phyloP scores from a whole-genome alignment of 2,329 filamentous ascomycete genomes.

The Paramyrothecium sp. region DNA sequence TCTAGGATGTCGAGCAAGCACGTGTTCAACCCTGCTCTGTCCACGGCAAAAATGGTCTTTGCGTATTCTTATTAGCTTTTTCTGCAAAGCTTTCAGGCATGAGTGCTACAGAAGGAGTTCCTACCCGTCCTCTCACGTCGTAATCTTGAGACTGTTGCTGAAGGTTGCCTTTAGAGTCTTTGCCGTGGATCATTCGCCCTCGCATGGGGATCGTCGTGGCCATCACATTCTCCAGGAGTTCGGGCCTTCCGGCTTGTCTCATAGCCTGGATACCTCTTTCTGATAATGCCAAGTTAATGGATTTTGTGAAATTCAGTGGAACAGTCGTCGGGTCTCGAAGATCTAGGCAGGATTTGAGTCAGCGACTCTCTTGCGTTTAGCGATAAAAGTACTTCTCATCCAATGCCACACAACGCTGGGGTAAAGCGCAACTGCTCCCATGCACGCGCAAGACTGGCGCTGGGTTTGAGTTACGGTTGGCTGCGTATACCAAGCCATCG shows the following conservation, averaged over 20 bases:
- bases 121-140: slow-evolving; percentile 81
- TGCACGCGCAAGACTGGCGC: too few species aligned
- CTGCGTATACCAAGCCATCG: neutral
- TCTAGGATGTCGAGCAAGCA: slow-evolving; percentile 81
- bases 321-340: slow-evolving; percentile 78
- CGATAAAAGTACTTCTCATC: too few species aligned
- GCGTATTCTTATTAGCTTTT: slow-evolving; percentile 7
- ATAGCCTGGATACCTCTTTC: slow-evolving; percentile 92
- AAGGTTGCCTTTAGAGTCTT: slow-evolving; percentile 60
- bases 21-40: slow-evolving; percentile 81
- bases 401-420: too few species aligned
- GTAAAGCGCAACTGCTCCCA: too few species aligned
- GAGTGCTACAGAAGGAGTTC: slow-evolving; percentile 20
- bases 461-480: too few species aligned
- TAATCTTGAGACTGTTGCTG: slow-evolving; percentile 87
- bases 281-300: slow-evolving; percentile 95
- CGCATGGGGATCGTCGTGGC: slow-evolving; percentile 85
- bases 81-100: neutral
- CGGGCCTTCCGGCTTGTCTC: slow-evolving; percentile 62
- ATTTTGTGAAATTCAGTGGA: slow-evolving; percentile 93
- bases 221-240: slow-evolving; percentile 72
- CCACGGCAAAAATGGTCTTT: slow-evolving; percentile 81
- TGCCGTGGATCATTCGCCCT: slow-evolving; percentile 93
- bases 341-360: slow-evolving; percentile 55
- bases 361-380: slow-evolving; percentile 7